These are phyloP conservation scores for Phoma sp. DNA, from an alignment of 2,329 filamentous ascomycete species.

Conservation along the genomic window DNA sequence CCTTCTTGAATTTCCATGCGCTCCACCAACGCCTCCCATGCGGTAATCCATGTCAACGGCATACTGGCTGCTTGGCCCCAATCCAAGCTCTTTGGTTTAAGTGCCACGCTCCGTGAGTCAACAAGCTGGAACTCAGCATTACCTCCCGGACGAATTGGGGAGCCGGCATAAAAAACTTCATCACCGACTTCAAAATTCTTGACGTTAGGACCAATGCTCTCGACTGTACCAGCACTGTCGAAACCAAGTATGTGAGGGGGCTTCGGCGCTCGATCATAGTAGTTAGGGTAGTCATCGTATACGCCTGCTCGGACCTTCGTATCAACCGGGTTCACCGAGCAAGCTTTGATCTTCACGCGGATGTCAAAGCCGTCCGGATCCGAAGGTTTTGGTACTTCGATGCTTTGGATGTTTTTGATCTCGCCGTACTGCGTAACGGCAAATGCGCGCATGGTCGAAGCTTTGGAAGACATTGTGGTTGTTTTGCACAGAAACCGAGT, in stretches of 20 bases:
- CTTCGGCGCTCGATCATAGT: constrained; percentile 16
- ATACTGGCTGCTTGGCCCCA: constrained; percentile 15
- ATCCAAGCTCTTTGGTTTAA: constrained; percentile 48
- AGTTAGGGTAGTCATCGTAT: constrained; percentile 40
- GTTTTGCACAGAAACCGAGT: not conserved
- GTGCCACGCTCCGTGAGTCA: constrained; percentile 48
- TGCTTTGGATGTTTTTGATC: constrained; percentile 33
- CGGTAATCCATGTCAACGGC: constrained; percentile 17
- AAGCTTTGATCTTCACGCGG: constrained; percentile 34
- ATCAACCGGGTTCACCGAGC: constrained; percentile 33
- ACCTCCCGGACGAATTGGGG: constrained; percentile 49
- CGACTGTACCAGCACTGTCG: constrained; percentile 15
- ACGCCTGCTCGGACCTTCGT: constrained; percentile 30
- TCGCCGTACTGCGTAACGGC: constrained; percentile 38
- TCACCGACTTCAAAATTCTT: constrained; percentile 46
- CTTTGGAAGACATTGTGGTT: not conserved
- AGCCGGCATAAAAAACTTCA: constrained; percentile 52
- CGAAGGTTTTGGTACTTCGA: constrained; percentile 40
- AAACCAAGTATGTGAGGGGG: constrained; percentile 13
- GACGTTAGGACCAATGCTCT: constrained; percentile 7
- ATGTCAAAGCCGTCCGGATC: constrained; percentile 43
- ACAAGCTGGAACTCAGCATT: constrained; percentile 54
- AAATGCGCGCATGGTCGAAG: constrained; percentile 38
- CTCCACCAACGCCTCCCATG: constrained; percentile 47
- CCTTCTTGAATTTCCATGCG: constrained; percentile 49